Evolutionary conservation across 768 basidiomycete species (phyloP), one percentile per base, ranked within the genome.

Genomic region (Pisolithus marmoratus): DNA sequence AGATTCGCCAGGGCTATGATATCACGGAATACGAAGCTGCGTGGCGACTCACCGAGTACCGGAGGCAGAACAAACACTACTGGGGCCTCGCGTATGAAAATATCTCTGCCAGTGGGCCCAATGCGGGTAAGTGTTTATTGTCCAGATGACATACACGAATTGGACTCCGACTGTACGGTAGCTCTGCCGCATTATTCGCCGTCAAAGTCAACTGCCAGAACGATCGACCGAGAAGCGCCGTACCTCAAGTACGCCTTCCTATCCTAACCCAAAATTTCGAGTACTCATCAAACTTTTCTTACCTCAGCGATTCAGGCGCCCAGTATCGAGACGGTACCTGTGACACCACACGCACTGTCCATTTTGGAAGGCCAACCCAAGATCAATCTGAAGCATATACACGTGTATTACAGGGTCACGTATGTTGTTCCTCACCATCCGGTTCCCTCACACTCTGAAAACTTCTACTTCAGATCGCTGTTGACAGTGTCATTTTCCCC

Each of bases 181-280:
- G 96, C 95, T 17, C 70, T 97, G 22, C 94, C 96, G 4, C 96
- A 99, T 70, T 98, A 99, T 67, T 76, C 80, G 0, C 93, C 96
- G 0, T 78, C 79, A 53, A 83, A 86, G 63, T 68, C 72, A 19
- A 76, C 74, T 17, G 87, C 87, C n/a, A 68, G 72, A 41, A 75
- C 87, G 70, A 89, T 99, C 59, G 84, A 87, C 58, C 76, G 81
- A 34, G 79, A 86, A 12, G 79, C 82, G 2, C 91, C 94, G 5
- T 99, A 95, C 67, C 78, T 99, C 52, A 94, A 91, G 90, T 92
- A 62, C 69, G 84, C 70, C 27, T 50, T 48, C 27, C 48, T 49
- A 20, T 38, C 48, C 34, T 15, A 14, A 50, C 23, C 22, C n/a
- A n/a, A n/a, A 9, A 58, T 55, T 46, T 54, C 53, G 44, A 53